Evolutionary conservation across 331 rosid species (phyloP).

Genomic region (Spiraea crenata): DNA sequence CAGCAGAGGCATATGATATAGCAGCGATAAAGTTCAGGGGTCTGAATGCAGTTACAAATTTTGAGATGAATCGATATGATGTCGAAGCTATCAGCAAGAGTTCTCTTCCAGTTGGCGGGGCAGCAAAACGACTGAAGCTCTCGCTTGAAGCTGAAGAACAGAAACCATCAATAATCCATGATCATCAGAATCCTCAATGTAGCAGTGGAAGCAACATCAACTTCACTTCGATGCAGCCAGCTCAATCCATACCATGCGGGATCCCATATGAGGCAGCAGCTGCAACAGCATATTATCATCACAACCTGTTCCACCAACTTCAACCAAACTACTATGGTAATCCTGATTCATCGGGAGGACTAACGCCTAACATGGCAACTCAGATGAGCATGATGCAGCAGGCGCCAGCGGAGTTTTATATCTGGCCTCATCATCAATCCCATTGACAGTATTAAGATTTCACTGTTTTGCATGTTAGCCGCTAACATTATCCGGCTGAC

Average conservation of each 20-base stretch:
- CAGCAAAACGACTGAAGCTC: slow-evolving; percentile 79
- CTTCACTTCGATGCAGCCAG: slow-evolving; percentile 61
- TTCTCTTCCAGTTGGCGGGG: slow-evolving; percentile 84
- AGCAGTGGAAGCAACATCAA: slow-evolving; percentile 48
- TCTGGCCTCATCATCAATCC: slow-evolving; percentile 77
- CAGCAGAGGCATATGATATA: slow-evolving; percentile 93
- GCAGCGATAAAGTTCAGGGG: slow-evolving; percentile 99
- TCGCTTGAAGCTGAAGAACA: slow-evolving; percentile 73
- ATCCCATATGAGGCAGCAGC: slow-evolving; percentile 59
- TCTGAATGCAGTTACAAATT: slow-evolving; percentile 83
- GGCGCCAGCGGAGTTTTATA: slow-evolving; percentile 61
- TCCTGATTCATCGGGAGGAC: slow-evolving; percentile 31
- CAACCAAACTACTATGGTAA: slow-evolving; percentile 36
- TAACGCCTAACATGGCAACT: slow-evolving; percentile 25
- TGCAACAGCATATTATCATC: slow-evolving; percentile 52
- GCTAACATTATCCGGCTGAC: slow-evolving; percentile 64
- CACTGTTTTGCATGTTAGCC: slow-evolving; percentile 11
- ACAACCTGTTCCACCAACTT: slow-evolving; percentile 60
- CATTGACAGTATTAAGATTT: slow-evolving; percentile 26
- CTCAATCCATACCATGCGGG: slow-evolving; percentile 56
- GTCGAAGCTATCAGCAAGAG: slow-evolving; percentile 83
- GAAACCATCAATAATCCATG: slow-evolving; percentile 32
- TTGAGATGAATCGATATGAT: slow-evolving; percentile 89
- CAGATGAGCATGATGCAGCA: slow-evolving; percentile 37
- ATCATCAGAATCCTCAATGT: slow-evolving; percentile 43